These are phyloP conservation scores for Kingdonia uniflora DNA, from an alignment of 164 flowering plant genomes.

Conservation along the genomic window DNA sequence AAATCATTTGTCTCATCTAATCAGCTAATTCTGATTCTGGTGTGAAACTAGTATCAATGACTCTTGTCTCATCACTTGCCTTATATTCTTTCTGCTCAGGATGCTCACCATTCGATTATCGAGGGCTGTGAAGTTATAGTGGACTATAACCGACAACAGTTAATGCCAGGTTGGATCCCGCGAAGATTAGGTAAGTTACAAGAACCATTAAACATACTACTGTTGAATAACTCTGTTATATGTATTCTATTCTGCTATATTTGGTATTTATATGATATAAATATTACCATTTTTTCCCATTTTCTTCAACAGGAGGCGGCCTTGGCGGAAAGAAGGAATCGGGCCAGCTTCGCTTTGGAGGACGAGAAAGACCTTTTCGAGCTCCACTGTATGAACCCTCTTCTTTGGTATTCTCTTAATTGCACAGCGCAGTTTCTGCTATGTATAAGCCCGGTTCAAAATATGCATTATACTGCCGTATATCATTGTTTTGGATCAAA, in stretches of 20 bases:
- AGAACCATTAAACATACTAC: constrained; percentile 3
- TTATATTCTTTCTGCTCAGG: constrained; percentile 34
- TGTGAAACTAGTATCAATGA: neutral
- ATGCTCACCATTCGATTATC: constrained; percentile 77
- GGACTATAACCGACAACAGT: constrained; percentile 80
- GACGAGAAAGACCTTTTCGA: constrained; percentile 94
- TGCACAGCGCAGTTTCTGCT: too few relatives aligned
- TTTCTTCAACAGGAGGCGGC: constrained; percentile 64
- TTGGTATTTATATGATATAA: too few relatives aligned
- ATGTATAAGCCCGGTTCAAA: too few relatives aligned
- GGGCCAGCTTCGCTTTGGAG: constrained; percentile 98
- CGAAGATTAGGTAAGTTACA: constrained; percentile 60
- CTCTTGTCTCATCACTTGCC: constrained; percentile 1
- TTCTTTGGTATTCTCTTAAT: neutral
- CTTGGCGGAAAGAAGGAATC: constrained; percentile 95
- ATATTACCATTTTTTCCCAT: too few relatives aligned
- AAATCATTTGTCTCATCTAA: neutral
- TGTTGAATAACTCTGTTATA: too few relatives aligned
- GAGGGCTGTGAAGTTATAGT: constrained; percentile 82
- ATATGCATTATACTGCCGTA: too few relatives aligned
- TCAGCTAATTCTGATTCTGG: neutral
- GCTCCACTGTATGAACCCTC: constrained; percentile 72
- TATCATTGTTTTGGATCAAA: too few relatives aligned
- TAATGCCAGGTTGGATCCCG: constrained; percentile 99
- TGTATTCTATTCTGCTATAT: too few relatives aligned